A percentile compares a stretch with the other conserved stretches of the same genome.
These are phyloP conservation scores for Pleurotus djamor DNA, from an alignment of 768 basidiomycete species.

Conservation along the genomic window DNA sequence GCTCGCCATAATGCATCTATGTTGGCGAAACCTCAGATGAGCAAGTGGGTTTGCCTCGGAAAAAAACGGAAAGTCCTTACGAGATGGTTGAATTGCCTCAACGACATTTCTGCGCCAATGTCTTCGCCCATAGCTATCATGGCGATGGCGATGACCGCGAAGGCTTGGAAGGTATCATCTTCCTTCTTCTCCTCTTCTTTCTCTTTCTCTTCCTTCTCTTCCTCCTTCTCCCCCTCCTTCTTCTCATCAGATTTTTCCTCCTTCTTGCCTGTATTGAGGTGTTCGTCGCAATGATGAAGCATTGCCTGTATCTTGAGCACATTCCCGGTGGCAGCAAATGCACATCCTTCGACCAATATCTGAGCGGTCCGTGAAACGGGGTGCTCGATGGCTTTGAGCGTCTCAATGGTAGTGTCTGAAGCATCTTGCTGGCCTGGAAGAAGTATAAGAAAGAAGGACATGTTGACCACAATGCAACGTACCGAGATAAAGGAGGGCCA, in stretches of 20 bases:
- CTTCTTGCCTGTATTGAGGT: conserved; percentile 59
- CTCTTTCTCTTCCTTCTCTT: conserved; percentile 48
- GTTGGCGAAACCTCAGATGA: background rate
- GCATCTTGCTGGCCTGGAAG: conserved; percentile 81
- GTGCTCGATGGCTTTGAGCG: conserved; percentile 90
- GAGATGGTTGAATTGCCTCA: conserved; percentile 95
- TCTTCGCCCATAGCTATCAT: conserved; percentile 98
- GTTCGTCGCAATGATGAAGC: conserved; percentile 93
- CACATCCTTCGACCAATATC: conserved; percentile 90
- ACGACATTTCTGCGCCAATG: conserved; percentile 95
- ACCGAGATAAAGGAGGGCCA: conserved; percentile 93
- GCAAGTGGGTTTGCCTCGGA: conserved; percentile 12
- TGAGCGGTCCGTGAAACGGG: conserved; percentile 89
- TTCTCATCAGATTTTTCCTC: conserved; percentile 62
- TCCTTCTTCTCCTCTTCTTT: conserved; percentile 33
- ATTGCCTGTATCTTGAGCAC: conserved; percentile 91
- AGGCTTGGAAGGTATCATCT: conserved; percentile 86
- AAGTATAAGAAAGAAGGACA: background rate
- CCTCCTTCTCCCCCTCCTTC: conserved; percentile 42
- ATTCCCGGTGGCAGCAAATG: conserved; percentile 94
- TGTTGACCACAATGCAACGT: conserved; percentile 15
- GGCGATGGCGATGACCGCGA: conserved; percentile 92
- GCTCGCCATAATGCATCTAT: conserved; percentile 99
- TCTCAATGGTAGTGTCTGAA: conserved; percentile 91
- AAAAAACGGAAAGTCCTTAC: conserved; percentile 39